A percentile compares a stretch with the other conserved stretches of the same genome.
These are phyloP conservation scores for Leishmania lainsoni DNA, from an alignment of 208 protist genomes.

Conservation along the genomic window DNA sequence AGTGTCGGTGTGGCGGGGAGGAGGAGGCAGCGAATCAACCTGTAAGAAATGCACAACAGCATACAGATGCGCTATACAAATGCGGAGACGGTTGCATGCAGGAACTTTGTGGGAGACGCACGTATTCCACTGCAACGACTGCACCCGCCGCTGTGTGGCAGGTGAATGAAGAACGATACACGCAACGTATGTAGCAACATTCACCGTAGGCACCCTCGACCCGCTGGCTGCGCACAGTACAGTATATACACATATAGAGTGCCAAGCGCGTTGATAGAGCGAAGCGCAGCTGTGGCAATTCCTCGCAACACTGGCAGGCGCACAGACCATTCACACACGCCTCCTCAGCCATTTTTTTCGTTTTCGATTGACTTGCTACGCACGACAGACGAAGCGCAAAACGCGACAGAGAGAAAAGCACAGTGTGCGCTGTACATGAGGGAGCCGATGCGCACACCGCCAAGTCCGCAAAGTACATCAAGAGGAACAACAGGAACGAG, in stretches of 20 bases:
- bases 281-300: neutral
- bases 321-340: neutral
- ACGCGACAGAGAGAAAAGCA: constrained; percentile 7
- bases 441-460: neutral
- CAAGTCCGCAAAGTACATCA: neutral
- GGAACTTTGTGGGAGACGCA: neutral
- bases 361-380: neutral
- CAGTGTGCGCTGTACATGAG: neutral
- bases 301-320: neutral
- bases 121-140: neutral
- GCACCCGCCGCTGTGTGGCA: neutral
- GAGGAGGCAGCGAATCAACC: neutral
- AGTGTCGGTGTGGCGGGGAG: neutral
- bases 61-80: neutral
- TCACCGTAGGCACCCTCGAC: neutral
- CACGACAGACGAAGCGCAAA: neutral
- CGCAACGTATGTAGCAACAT: neutral
- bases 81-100: neutral
- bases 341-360: neutral
- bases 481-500: neutral
- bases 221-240: neutral
- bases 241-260: neutral
- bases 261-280: neutral
- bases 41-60: neutral
- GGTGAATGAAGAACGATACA: neutral